Percentiles rank a stretch among this genome's conserved stretches.
phyloP scores from a whole-genome alignment of 2,329 filamentous ascomycete genomes.

The Graphilbum ipis-grandicollis region DNA sequence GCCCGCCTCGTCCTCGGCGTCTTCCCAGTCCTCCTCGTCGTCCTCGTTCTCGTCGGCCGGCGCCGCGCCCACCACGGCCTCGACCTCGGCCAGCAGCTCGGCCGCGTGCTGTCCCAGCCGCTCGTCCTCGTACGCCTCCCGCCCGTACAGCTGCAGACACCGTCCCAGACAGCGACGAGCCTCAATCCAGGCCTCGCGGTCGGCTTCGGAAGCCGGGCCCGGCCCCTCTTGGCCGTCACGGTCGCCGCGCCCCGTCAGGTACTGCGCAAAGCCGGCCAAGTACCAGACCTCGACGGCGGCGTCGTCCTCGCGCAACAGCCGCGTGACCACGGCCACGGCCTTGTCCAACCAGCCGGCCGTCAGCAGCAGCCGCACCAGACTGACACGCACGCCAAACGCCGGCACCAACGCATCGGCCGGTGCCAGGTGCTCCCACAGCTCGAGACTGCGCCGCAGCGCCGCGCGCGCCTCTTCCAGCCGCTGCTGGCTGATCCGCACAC shows the following conservation, averaged over 20 bases:
- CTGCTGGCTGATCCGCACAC: slow-evolving; percentile 78
- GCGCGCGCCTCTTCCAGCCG: slow-evolving; percentile 62
- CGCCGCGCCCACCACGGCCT: slow-evolving; percentile 44
- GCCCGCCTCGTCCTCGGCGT: slow-evolving; percentile 33
- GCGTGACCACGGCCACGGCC: slow-evolving; percentile 70
- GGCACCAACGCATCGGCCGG: slow-evolving; percentile 58
- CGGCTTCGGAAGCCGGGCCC: slow-evolving; percentile 7
- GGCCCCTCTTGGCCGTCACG: slow-evolving; percentile 16
- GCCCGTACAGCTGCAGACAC: slow-evolving; percentile 60
- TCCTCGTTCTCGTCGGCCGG: slow-evolving; percentile 31
- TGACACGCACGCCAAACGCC: slow-evolving; percentile 73
- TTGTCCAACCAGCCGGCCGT: slow-evolving; percentile 76
- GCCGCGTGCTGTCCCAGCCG: slow-evolving; percentile 56
- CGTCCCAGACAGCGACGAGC: slow-evolving; percentile 71
- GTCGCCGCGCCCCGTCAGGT: slow-evolving; percentile 57
- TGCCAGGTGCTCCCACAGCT: slow-evolving; percentile 65
- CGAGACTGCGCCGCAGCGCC: slow-evolving; percentile 63
- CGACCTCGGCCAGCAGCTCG: slow-evolving; percentile 50
- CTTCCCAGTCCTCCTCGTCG: slow-evolving; percentile 27
- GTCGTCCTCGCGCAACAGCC: slow-evolving; percentile 77
- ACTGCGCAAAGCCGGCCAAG: slow-evolving; percentile 83
- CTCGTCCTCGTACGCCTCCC: slow-evolving; percentile 74
- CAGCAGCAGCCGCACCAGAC: slow-evolving; percentile 69
- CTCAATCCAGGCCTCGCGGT: slow-evolving; percentile 43
- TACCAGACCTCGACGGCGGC: slow-evolving; percentile 94